Percentiles rank a stretch among this genome's conserved stretches.
These are phyloP conservation scores for Globisporangium sylvaticum DNA, from an alignment of 352 stramenopile species.

Conservation along the genomic window DNA sequence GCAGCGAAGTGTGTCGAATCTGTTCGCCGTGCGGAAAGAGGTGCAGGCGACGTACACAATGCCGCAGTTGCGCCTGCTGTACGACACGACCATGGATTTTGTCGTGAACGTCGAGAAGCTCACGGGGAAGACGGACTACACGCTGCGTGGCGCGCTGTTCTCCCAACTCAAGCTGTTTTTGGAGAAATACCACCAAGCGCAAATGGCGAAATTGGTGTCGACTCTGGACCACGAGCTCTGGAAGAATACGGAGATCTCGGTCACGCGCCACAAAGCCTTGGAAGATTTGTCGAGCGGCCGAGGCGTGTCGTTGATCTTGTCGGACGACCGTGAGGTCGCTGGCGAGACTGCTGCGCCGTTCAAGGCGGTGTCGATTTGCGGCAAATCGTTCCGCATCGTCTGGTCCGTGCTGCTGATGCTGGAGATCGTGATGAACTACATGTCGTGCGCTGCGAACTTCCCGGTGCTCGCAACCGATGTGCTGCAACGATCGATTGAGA, in stretches of 20 bases:
- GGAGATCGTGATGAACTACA: constrained; percentile 95
- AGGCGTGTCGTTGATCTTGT: constrained; percentile 72
- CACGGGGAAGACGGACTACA: constrained; percentile 90
- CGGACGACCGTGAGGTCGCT: constrained; percentile 59
- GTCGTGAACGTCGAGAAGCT: constrained; percentile 90
- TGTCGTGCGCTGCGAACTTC: constrained; percentile 92
- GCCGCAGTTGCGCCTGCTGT: constrained; percentile 92
- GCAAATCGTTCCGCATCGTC: constrained; percentile 92
- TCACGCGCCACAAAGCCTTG: constrained; percentile 86
- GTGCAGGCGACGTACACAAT: constrained; percentile 86
- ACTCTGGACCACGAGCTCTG: constrained; percentile 94
- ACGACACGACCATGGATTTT: constrained; percentile 93
- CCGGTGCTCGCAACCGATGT: constrained; percentile 92
- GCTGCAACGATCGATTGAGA: constrained; percentile 91
- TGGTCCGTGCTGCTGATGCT: constrained; percentile 95
- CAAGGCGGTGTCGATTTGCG: constrained; percentile 88
- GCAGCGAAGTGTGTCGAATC: constrained; percentile 80
- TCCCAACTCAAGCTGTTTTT: constrained; percentile 94
- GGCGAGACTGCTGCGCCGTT: constrained; percentile 61
- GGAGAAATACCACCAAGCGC: constrained; percentile 92
- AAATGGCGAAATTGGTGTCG: constrained; percentile 91
- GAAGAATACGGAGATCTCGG: constrained; percentile 91
- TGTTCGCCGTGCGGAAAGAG: constrained; percentile 86
- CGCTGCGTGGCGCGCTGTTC: constrained; percentile 89
- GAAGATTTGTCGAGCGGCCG: constrained; percentile 91